Base-by-base conservation (phyloP, 768 basidiomycete genomes). In the Mycena maculata region DNA sequence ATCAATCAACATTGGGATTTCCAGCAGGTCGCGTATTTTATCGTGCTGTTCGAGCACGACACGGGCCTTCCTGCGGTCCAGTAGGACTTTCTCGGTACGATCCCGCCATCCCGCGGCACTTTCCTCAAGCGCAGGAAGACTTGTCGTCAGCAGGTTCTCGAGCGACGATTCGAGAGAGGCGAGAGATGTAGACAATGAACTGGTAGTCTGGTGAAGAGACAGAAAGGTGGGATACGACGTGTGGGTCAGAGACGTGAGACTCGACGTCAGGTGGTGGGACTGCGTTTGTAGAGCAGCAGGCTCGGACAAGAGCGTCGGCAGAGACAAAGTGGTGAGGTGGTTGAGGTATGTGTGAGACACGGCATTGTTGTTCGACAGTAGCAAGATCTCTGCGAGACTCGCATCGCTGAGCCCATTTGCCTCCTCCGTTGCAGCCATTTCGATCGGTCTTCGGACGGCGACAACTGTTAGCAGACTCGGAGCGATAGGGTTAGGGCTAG, bases 21-120 rank as follows among this genome's bases (percentile, higher is more conserved):
- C 96, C 62, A 99, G 88, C 38, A 99, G 80, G 77, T 98, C 96
- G 69, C 92, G 86, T 65, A 99, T 86, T 78, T 96, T 96, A 77
- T 97, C 95, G 74, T 95, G 92, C 72, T 97, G 93, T 72, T 98
- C 96, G 65, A 95, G 87, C n/a, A 99, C 94, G 54, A 93, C 83
- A 33, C 89, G 84, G 0, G 94, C 94, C 69, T 91, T 90, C 64
- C 86, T 84, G 39, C 96, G 86, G 56, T 93, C 90, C 52, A 84
- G 81, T 56, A 95, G 87, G n/a, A 96, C 87, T 23, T 83, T 76
- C 50, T 92, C 90, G n/a, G 90, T 92, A 65, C 88, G 85, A 27
- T 86, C 84, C 54, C 89, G 85, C 85, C 96, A 98, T 27, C 84
- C 82, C 11, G 85, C 84, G 45, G 94, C 89, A 63, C 88, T 86